Evolutionary conservation across 805 yeast species (phyloP).

Genomic region (Zygosaccharomyces bailii): DNA sequence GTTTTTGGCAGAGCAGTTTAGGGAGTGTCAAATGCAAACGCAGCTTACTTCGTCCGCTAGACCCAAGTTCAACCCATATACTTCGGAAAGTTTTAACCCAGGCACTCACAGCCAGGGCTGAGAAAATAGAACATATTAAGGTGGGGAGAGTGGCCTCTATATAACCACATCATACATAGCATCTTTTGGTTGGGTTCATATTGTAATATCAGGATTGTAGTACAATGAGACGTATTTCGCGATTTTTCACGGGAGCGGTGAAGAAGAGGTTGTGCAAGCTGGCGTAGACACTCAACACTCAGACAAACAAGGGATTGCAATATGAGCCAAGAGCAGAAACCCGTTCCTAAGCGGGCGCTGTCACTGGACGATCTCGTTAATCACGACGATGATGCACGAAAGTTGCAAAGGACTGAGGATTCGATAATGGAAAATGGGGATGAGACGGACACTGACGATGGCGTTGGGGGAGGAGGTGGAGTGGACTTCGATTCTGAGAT

Average conservation of each 20-base stretch:
- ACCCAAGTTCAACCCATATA: conserved; percentile 64
- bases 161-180: conserved; percentile 1
- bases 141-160: neutral
- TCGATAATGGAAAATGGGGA: conserved; percentile 17
- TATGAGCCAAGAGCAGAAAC: conserved; percentile 13
- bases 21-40: conserved; percentile 14
- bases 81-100: conserved; percentile 61
- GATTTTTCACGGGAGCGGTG: neutral
- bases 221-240: conserved; percentile 8
- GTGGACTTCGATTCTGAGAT: conserved; percentile 31
- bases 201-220: conserved; percentile 8
- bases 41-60: conserved; percentile 17
- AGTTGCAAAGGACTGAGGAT: conserved; percentile 18
- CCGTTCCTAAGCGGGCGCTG: conserved; percentile 30
- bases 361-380: conserved; percentile 37
- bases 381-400: conserved; percentile 31
- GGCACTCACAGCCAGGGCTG: conserved; percentile 15
- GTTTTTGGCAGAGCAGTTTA: conserved; percentile 22
- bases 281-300: neutral
- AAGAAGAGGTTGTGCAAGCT: neutral
- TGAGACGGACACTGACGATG: conserved; percentile 37
- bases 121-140: neutral
- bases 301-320: conserved; percentile 4
- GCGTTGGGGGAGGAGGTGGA: conserved; percentile 25
- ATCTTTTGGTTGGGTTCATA: conserved; percentile 10